These are phyloP conservation scores for Hypomontagnella monticulosa DNA, from an alignment of 495 filamentous ascomycete species.

Conservation along the genomic window DNA sequence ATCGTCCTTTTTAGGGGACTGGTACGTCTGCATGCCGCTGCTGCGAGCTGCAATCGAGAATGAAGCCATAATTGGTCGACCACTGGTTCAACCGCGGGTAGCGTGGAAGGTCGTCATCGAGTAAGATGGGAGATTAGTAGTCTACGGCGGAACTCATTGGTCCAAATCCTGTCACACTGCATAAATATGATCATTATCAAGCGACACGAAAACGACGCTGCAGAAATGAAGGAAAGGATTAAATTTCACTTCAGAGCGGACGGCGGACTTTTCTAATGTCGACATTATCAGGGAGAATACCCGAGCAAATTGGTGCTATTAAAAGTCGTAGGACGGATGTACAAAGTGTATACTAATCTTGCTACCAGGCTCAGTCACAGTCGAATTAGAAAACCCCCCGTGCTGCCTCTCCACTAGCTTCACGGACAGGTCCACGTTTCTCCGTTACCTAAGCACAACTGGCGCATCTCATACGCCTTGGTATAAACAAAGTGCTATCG, in stretches of 20 bases:
- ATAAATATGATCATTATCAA: conserved; percentile 19
- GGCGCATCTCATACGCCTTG: conserved; percentile 27
- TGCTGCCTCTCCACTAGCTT: conserved; percentile 34
- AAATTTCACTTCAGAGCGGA: too few relatives aligned
- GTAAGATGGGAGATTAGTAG: conserved; percentile 25
- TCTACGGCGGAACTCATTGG: conserved; percentile 23
- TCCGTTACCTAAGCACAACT: conserved; percentile 32
- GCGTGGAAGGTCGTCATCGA: conserved; percentile 32
- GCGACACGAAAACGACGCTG: conserved; percentile 39
- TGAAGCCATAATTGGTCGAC: conserved; percentile 31
- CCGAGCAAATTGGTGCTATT: conserved; percentile 43
- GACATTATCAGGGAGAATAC: conserved; percentile 19
- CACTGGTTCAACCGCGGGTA: conserved; percentile 36
- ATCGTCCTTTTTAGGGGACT: conserved; percentile 32
- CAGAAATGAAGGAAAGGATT: conserved; percentile 14
- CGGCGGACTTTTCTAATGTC: conserved; percentile 8
- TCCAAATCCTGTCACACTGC: conserved; percentile 33
- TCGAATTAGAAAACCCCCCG: conserved; percentile 39
- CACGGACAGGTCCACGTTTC: conserved; percentile 27
- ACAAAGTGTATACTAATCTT: conserved; percentile 48
- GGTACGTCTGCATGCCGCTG: conserved; percentile 36
- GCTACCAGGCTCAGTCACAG: conserved; percentile 43
- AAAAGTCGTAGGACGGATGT: conserved; percentile 48
- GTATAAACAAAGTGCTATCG: conserved; percentile 35
- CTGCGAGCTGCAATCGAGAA: conserved; percentile 40